phyloP scores from a whole-genome alignment of 495 filamentous ascomycete genomes.

The Aspergillus sparsus region DNA sequence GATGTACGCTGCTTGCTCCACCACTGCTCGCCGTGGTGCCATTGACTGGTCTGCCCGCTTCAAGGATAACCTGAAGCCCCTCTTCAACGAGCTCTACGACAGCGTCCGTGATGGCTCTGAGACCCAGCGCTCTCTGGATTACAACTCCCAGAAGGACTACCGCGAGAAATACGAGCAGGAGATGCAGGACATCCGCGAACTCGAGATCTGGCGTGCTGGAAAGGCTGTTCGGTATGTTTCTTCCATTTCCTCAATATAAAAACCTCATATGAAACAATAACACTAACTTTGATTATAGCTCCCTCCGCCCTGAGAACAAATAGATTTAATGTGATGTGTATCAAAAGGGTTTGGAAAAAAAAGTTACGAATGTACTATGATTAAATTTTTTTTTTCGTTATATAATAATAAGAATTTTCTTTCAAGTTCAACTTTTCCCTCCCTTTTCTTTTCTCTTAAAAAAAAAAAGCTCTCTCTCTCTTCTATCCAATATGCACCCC shows the following conservation, averaged over 20 bases:
- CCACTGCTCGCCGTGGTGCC: slow-evolving; percentile 95
- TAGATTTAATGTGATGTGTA: slow-evolving; percentile 46
- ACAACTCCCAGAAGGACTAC: slow-evolving; percentile 93
- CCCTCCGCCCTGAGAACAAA: slow-evolving; percentile 91
- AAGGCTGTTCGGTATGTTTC: slow-evolving; percentile 79
- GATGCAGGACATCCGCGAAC: slow-evolving; percentile 90
- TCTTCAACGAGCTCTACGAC: slow-evolving; percentile 96
- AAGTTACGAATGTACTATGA: slow-evolving; percentile 50
- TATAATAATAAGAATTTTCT: slow-evolving; percentile 24
- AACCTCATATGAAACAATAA: no score
- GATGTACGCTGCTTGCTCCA: slow-evolving; percentile 99
- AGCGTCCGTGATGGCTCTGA: slow-evolving; percentile 84
- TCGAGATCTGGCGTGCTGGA: slow-evolving; percentile 98
- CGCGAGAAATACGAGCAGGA: slow-evolving; percentile 93
- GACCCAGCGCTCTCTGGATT: slow-evolving; percentile 91
- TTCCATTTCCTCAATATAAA: slow-evolving; percentile 12
- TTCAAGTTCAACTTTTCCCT: slow-evolving; percentile 3
- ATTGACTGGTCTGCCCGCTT: slow-evolving; percentile 96
- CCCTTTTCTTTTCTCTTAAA: background rate
- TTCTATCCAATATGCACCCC: background rate
- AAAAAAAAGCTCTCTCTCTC: background rate
- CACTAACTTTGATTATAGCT: slow-evolving; percentile 38
- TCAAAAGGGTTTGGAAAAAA: slow-evolving; percentile 38
- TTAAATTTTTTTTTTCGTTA: slow-evolving; percentile 31
- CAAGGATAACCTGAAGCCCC: slow-evolving; percentile 95